Conservation (phyloP, 495 filamentous ascomycete species). For the Terfezia boudieri region DNA sequence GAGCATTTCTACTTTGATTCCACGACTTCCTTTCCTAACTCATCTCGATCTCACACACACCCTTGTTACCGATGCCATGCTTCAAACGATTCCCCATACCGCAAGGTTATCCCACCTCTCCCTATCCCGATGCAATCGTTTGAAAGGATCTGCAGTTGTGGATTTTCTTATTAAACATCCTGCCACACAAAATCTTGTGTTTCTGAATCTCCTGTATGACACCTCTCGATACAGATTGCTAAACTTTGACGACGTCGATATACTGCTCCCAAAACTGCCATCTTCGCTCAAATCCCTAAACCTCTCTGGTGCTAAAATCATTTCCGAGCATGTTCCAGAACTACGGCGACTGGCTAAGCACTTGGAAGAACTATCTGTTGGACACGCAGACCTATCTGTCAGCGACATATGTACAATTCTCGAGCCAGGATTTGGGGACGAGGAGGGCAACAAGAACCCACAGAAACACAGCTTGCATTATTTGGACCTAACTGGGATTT, state of each 20-base stretch:
- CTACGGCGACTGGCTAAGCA: conserved; percentile 52
- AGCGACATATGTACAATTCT: conserved; percentile 40
- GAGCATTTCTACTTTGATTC: conserved; percentile 47
- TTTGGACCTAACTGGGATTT: conserved; percentile 43
- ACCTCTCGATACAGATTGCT: conserved; percentile 51
- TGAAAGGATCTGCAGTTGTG: conserved; percentile 44
- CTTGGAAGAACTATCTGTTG: conserved; percentile 56
- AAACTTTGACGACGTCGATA: conserved; percentile 38
- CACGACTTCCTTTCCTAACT: conserved; percentile 45
- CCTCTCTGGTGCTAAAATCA: conserved; percentile 52
- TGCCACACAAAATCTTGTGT: conserved; percentile 42
- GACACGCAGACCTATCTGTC: conserved; percentile 40
- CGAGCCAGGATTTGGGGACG: conserved; percentile 24
- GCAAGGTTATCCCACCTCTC: conserved; percentile 63
- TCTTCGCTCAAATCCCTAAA: conserved; percentile 49
- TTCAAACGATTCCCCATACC: conserved; percentile 46
- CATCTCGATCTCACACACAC: conserved; percentile 68
- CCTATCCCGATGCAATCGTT: conserved; percentile 48
- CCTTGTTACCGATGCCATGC: conserved; percentile 48
- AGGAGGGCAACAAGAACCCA: conserved; percentile 12
- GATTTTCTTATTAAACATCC: conserved; percentile 54
- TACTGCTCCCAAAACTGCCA: conserved; percentile 46
- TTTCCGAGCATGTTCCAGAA: conserved; percentile 36
- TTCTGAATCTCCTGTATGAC: conserved; percentile 54
- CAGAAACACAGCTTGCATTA: conserved; percentile 43